A percentile compares a stretch with the other conserved stretches of the same genome.
phyloP scores from a whole-genome alignment of 108 stramenopile species.

The Pelagomonas calceolata region DNA sequence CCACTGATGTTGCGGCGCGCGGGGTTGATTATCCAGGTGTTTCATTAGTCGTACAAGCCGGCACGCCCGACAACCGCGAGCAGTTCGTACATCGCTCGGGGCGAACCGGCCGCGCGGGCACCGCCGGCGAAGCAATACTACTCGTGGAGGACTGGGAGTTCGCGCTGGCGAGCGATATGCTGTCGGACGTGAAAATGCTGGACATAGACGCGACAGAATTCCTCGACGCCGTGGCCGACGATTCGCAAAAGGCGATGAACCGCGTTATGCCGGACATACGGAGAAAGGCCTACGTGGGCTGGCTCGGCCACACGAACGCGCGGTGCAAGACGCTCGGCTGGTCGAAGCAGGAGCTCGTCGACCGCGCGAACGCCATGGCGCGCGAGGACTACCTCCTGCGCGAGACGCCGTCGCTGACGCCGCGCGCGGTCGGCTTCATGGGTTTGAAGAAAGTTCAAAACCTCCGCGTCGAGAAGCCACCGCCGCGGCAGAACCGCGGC shows the following conservation, averaged over 20 bases:
- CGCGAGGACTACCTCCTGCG: neutral
- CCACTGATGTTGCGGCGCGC: slow-evolving; percentile 29
- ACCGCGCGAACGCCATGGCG: slow-evolving; percentile 7
- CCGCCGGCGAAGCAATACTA: slow-evolving; percentile 49
- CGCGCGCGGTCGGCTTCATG: no score
- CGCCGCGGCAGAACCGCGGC: no score
- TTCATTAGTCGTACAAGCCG: slow-evolving; percentile 12
- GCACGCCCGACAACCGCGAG: slow-evolving; percentile 8
- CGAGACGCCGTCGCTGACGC: no score
- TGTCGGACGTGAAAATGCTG: slow-evolving; percentile 1
- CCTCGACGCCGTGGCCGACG: neutral
- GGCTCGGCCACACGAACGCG: slow-evolving; percentile 41
- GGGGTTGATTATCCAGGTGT: slow-evolving; percentile 20
- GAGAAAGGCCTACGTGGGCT: slow-evolving; percentile 9
- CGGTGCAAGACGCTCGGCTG: neutral
- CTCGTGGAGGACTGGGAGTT: slow-evolving; percentile 39
- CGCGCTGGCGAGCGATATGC: slow-evolving; percentile 19
- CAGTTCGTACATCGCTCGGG: slow-evolving; percentile 21
- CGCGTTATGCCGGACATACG: neutral
- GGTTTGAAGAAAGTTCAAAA: no score
- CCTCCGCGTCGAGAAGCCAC: no score
- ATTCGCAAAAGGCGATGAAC: neutral
- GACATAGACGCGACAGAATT: neutral
- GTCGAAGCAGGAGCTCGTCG: slow-evolving; percentile 10
- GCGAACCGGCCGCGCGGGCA: slow-evolving; percentile 26